phyloP scores from a whole-genome alignment of 208 protist species.

The Trypanosoma melophagium region DNA sequence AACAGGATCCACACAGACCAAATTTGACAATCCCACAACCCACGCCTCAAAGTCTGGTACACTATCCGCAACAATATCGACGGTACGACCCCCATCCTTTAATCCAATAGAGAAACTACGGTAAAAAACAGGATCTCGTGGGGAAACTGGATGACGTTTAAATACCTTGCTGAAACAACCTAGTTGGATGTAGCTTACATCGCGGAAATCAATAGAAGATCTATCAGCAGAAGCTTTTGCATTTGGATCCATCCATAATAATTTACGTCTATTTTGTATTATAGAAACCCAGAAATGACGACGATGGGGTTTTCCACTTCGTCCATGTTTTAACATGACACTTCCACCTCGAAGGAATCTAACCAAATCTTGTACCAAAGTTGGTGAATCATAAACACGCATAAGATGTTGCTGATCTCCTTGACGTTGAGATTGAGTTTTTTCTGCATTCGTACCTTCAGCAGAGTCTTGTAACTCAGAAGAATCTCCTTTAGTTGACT shows the following conservation, averaged over 20 bases:
- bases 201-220: constrained; percentile 62
- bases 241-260: constrained; percentile 78
- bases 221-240: constrained; percentile 39
- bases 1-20: constrained; percentile 82
- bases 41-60: constrained; percentile 92
- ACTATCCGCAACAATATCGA: constrained; percentile 88
- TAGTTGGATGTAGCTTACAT: constrained; percentile 86
- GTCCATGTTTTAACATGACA: constrained; percentile 91
- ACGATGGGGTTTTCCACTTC: constrained; percentile 84
- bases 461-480: not conserved
- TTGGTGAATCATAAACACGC: constrained; percentile 86
- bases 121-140: constrained; percentile 78
- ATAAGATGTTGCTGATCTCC: constrained; percentile 71
- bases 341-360: constrained; percentile 79
- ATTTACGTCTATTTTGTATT: constrained; percentile 37
- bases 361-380: constrained; percentile 81
- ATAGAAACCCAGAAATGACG: constrained; percentile 87
- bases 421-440: constrained; percentile 19
- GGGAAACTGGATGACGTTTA: constrained; percentile 58
- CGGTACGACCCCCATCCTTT: constrained; percentile 77
- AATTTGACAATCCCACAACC: constrained; percentile 83
- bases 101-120: constrained; percentile 86
- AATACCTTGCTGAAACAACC: constrained; percentile 93
- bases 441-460: constrained; percentile 23
- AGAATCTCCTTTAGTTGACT: not conserved